Evolutionary conservation across 176 grass and related monocot genomes (phyloP).

Genomic region (Melocanna baccifera): DNA sequence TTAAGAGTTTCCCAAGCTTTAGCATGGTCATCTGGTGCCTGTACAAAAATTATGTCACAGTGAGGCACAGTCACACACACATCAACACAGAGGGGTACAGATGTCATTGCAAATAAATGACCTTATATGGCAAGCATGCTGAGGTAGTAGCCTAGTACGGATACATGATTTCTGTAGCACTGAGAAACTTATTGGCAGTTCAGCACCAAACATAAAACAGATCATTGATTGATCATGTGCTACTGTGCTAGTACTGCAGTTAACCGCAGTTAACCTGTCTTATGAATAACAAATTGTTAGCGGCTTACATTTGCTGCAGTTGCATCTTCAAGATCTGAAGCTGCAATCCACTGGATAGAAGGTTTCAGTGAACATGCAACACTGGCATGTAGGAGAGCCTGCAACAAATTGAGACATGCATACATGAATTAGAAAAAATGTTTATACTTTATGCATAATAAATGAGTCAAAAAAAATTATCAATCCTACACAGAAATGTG

Average conservation of each 20-base stretch:
- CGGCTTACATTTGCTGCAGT: slow-evolving; percentile 59
- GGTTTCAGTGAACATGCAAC: slow-evolving; percentile 73
- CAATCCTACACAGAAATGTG: not conserved
- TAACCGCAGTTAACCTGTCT: not conserved
- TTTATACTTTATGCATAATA: not conserved
- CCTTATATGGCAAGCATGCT: not conserved
- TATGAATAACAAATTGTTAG: slow-evolving; percentile 6
- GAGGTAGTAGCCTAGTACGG: not conserved
- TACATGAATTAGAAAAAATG: slow-evolving; percentile 26
- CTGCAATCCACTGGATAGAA: slow-evolving; percentile 89
- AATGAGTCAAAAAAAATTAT: not conserved
- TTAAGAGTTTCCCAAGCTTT: slow-evolving; percentile 88
- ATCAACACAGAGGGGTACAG: not conserved
- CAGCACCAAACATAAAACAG: not conserved
- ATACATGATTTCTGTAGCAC: not conserved
- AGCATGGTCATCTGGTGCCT: slow-evolving; percentile 77
- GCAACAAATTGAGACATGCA: slow-evolving; percentile 34
- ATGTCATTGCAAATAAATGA: slow-evolving; percentile 12
- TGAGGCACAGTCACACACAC: not conserved
- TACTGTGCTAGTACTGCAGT: not conserved
- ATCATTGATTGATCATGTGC: not conserved
- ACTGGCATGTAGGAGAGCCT: slow-evolving; percentile 90
- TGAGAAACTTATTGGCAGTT: not conserved
- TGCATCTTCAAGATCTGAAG: slow-evolving; percentile 96
- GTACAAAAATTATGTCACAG: slow-evolving; percentile 12